Evolutionary conservation across 148 eudicot species (phyloP).

Genomic region (Vaccinium macrocarpon): DNA sequence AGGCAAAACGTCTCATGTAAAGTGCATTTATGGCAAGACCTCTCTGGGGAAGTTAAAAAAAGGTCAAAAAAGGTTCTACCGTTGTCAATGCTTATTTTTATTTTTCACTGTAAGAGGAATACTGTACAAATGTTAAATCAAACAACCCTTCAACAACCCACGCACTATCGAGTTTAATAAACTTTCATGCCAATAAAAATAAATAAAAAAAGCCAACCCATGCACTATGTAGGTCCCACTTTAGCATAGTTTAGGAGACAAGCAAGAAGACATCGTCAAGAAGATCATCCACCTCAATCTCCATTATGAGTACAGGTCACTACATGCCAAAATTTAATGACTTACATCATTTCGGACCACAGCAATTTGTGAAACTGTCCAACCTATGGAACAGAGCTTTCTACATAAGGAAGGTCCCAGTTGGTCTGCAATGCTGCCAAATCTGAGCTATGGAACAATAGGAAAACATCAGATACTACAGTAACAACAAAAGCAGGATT

Average conservation of each 20-base stretch:
- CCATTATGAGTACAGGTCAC: neutral
- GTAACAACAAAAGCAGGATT: neutral
- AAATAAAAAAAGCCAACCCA: neutral
- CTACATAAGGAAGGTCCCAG: constrained; percentile 66
- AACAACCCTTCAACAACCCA: no score
- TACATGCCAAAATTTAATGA: neutral
- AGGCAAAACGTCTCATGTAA: neutral
- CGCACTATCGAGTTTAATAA: no score
- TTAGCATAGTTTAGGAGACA: neutral
- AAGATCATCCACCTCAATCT: constrained; percentile 3
- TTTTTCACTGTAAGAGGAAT: no score
- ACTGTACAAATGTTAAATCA: neutral
- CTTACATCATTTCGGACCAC: constrained; percentile 81
- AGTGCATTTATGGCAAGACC: neutral
- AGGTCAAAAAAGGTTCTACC: neutral
- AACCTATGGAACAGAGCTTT: constrained; percentile 83
- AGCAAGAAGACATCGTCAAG: neutral
- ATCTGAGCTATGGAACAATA: constrained; percentile 82
- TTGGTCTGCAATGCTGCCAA: constrained; percentile 71
- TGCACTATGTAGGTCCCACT: neutral
- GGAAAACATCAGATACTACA: constrained; percentile 31
- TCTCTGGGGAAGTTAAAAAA: neutral
- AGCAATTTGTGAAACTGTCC: constrained; percentile 67
- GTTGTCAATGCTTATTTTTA: neutral
- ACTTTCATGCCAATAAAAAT: no score